phyloP scores from a whole-genome alignment of 2,329 filamentous ascomycete species.

The Fusarium chlamydosporum region DNA sequence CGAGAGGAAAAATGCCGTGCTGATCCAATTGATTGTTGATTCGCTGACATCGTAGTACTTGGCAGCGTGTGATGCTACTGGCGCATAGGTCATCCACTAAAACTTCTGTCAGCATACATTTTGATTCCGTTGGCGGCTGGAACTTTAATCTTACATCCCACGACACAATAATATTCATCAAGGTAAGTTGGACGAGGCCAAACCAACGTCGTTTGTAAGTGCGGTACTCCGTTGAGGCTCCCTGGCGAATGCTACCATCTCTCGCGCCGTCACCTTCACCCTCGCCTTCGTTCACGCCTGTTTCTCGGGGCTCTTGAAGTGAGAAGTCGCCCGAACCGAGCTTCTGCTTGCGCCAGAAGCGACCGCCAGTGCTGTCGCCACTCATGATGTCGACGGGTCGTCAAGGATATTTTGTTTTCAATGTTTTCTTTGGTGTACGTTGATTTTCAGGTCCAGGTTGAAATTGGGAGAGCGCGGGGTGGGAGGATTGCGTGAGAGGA shows the following conservation, averaged over 20 bases:
- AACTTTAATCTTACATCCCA: constrained; percentile 83
- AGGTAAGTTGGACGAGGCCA: constrained; percentile 83
- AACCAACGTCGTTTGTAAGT: constrained; percentile 90
- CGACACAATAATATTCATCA: constrained; percentile 92
- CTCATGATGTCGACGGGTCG: constrained; percentile 40
- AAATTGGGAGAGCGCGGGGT: constrained; percentile 1
- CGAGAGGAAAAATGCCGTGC: constrained; percentile 87
- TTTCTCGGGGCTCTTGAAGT: constrained; percentile 48
- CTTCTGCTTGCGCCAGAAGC: constrained; percentile 53
- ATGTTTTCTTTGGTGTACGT: constrained; percentile 24
- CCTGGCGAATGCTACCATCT: constrained; percentile 49
- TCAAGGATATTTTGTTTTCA: constrained; percentile 18
- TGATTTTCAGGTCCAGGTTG: background rate
- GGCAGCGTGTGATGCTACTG: constrained; percentile 81
- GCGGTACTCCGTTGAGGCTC: constrained; percentile 55
- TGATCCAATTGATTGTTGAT: constrained; percentile 91
- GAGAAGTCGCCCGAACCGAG: constrained; percentile 51
- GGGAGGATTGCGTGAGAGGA: constrained; percentile 3
- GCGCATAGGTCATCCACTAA: constrained; percentile 90
- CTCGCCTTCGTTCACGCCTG: constrained; percentile 44
- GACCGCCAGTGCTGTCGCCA: constrained; percentile 40
- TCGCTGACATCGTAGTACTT: constrained; percentile 82
- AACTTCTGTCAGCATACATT: constrained; percentile 25
- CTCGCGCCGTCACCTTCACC: constrained; percentile 44
- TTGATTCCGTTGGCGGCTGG: constrained; percentile 9